phyloP scores from a whole-genome alignment of 257 asterid genomes.

The Salvia splendens region DNA sequence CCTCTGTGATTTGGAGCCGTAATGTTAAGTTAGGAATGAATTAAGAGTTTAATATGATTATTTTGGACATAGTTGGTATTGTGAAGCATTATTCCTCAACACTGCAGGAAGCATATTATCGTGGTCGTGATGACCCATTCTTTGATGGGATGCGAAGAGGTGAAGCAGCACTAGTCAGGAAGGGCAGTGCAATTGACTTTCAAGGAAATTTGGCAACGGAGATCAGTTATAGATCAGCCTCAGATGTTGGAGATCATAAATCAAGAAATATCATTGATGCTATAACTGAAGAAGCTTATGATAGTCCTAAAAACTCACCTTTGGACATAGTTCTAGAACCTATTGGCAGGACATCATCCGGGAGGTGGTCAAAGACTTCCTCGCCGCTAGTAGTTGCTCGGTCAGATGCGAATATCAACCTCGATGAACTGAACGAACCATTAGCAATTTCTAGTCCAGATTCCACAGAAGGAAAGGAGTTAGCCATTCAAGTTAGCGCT shows the following conservation, averaged over 20 bases:
- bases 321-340: conserved; percentile 58
- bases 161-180: conserved; percentile 45
- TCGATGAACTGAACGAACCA: conserved; percentile 33
- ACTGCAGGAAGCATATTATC: conserved; percentile 50
- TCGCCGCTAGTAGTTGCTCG: conserved; percentile 42
- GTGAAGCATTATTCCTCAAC: not conserved
- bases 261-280: conserved; percentile 31
- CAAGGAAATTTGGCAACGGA: conserved; percentile 39
- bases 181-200: conserved; percentile 42
- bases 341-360: conserved; percentile 55
- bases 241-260: conserved; percentile 55
- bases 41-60: not conserved
- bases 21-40: conserved; percentile 1
- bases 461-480: conserved; percentile 36
- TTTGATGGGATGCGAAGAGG: conserved; percentile 75
- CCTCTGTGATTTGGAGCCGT: not conserved
- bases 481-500: conserved; percentile 24
- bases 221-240: conserved; percentile 42
- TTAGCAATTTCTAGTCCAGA: conserved; percentile 33
- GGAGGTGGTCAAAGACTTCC: conserved; percentile 62
- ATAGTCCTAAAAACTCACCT: conserved; percentile 44
- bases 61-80: conserved; percentile 13
- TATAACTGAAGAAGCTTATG: conserved; percentile 36
- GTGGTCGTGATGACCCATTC: conserved; percentile 68
- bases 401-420: conserved; percentile 36